These are phyloP conservation scores for Prunus kanzakura DNA, from an alignment of 306 rosid species.

Conservation along the genomic window DNA sequence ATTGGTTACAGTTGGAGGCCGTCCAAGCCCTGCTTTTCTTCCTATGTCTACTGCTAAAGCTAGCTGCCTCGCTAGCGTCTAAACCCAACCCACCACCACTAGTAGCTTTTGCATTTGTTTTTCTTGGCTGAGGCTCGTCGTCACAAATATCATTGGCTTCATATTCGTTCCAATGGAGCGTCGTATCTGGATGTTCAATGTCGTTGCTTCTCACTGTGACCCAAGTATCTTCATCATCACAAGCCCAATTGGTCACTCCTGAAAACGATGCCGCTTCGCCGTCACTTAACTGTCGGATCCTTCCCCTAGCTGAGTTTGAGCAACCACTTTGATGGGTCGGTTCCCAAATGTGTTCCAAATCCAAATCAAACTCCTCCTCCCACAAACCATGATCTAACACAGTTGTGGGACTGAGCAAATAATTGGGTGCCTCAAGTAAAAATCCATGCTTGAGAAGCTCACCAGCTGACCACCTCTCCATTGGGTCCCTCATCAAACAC, in stretches of 20 bases:
- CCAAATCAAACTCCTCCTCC: conserved; percentile 28
- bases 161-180: background rate
- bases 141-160: background rate
- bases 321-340: conserved; percentile 22
- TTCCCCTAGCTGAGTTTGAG: conserved; percentile 28
- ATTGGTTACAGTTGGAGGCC: conserved; percentile 4
- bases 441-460: conserved; percentile 71
- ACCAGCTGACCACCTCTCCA: conserved; percentile 62
- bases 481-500: conserved; percentile 59
- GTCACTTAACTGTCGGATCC: conserved; percentile 45
- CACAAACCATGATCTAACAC: conserved; percentile 54
- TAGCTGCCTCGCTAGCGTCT: background rate
- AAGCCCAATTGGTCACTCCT: conserved; percentile 39
- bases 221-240: conserved; percentile 46
- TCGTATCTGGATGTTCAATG: background rate
- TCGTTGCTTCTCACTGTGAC: conserved; percentile 54
- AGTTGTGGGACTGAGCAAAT: conserved; percentile 38
- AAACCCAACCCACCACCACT: background rate
- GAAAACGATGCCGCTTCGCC: conserved; percentile 6
- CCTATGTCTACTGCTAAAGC: background rate
- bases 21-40: conserved; percentile 6
- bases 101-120: background rate
- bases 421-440: conserved; percentile 22
- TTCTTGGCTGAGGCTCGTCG: conserved; percentile 4
- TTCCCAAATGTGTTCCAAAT: conserved; percentile 14